Evolutionary conservation across 1,284 basidiomycete genomes (phyloP), one percentile per base, ranked within the genome.

Genomic region (Phlebopus sp.): DNA sequence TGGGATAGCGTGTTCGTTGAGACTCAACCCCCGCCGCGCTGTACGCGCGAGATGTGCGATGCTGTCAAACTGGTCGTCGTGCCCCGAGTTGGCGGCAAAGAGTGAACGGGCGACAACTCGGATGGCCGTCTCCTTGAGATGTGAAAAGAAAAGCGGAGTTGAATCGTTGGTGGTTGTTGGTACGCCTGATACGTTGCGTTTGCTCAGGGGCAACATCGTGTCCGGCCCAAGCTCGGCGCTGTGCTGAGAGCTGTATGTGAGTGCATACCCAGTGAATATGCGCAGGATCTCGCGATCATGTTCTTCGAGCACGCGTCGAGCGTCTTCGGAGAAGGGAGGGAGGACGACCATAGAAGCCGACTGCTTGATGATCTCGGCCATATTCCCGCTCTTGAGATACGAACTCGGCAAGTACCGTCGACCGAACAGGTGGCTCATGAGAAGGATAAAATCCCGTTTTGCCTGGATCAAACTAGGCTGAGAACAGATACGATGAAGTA

Each of bases 1-100:
- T 3, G 84, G 84, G 15, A 84, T 78, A 0, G 76, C 75, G 55
- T 83, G 70, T 52, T 75, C 73, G 56, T 81, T 77, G 7, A 85
- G 60, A 47, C 76, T 70, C 8, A 86, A 55, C 0, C 81, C 82
- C 3, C 59, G 62, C 21, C 82, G 70, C 0, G 72, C 69, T 0
- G 80, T 80, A n/a, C 62, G 67, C 1, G 70, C 64, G 13, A 87
- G 69, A 53, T 85, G 82, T 1, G 60, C 51, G 7, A 84, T 67
- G 30, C 67, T 75, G 3, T 53, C 38, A 53, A 84, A 85, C 2
- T 53, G 51, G 55, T 86, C 84, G 27, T 59, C 70, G 46, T 80
- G 81, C 0, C 85, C 83, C 0, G 84, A 86, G 40, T 74, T 82
- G 0, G 82, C 79, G 7, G 81, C 79, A 55, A 84, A 86, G 2